These are phyloP conservation scores for Chaetomium cochliodes DNA, from an alignment of 495 filamentous ascomycete species.

Conservation along the genomic window DNA sequence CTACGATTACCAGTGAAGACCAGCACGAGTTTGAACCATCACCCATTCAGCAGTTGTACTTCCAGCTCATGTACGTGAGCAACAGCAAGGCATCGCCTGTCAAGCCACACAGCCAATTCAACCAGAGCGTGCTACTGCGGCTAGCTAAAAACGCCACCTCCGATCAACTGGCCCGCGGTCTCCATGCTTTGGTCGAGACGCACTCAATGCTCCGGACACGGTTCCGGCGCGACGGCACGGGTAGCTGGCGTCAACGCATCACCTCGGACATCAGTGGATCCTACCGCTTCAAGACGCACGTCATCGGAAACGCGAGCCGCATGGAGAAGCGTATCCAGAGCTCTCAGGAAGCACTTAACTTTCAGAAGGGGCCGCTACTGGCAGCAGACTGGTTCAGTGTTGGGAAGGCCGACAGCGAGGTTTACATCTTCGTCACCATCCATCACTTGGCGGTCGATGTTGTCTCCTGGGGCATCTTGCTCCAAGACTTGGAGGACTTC, in stretches of 20 bases:
- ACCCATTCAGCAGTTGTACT: constrained; percentile 62
- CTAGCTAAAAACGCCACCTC: constrained; percentile 42
- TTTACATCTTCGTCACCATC: constrained; percentile 51
- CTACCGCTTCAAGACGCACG: constrained; percentile 31
- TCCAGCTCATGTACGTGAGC: constrained; percentile 32
- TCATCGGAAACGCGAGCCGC: constrained; percentile 16
- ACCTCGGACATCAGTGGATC: constrained; percentile 24
- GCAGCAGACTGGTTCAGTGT: constrained; percentile 28
- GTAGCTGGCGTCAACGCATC: constrained; percentile 36
- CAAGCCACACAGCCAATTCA: constrained; percentile 56
- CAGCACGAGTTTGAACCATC: constrained; percentile 43
- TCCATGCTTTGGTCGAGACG: constrained; percentile 51
- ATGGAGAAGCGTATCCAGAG: constrained; percentile 28
- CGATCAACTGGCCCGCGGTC: constrained; percentile 38
- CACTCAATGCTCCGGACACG: constrained; percentile 66
- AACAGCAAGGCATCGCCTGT: not conserved
- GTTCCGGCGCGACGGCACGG: constrained; percentile 39
- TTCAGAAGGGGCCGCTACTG: constrained; percentile 41
- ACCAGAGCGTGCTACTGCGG: constrained; percentile 59
- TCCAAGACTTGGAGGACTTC: constrained; percentile 59
- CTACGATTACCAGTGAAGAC: constrained; percentile 16
- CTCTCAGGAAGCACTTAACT: constrained; percentile 35
- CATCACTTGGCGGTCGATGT: constrained; percentile 64
- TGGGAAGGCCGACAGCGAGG: constrained; percentile 23
- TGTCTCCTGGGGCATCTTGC: constrained; percentile 61